Base-by-base conservation (phyloP, 2,329 filamentous ascomycete species). In the Chaetomiaceae sp. region DNA sequence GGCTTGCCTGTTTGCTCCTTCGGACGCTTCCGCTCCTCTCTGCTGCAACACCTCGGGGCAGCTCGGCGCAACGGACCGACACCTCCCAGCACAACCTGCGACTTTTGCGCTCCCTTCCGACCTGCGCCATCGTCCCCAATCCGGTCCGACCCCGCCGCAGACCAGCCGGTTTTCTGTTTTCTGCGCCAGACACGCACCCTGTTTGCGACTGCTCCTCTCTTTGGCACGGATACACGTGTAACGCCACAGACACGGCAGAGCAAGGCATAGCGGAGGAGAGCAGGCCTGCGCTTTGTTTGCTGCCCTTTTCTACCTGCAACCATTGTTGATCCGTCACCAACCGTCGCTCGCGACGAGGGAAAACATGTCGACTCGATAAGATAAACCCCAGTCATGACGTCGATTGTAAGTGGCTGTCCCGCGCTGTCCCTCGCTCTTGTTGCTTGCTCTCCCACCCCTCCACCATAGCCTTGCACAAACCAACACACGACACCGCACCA, bases 401-500 rank as follows among this genome's bases (percentile, higher is more conserved):
- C 58, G 55, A 63, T 63, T 59, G 61, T 63, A 42, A 63, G 61
- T 62, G 12, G 12, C 30, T n/a, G n/a, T n/a, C n/a, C n/a, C n/a
- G n/a, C n/a, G n/a, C n/a, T n/a, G n/a, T n/a, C n/a, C n/a, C n/a
- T n/a, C 37, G 37, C 21, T 9, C 37, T 38, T 19, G 19, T 48
- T 30, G 21, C 25, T 33, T 8, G 17, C 34, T 40, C 37, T 35
- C 46, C 41, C 25, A 44, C 30, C 43, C 21, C 35, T 33, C 30
- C 27, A 33, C 19, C 41, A 33, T n/a, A 5, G 4, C 45, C 44
- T 40, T n/a, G 19, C 44, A 46, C 25, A 40, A 13, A 21, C 10
- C 25, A n/a, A 31, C 34, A 41, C 6, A n/a, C 25, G 25, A 5
- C 5, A 27, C 25, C 25, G 6, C 25, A 6, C 25, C 25, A 27